Base-by-base conservation (phyloP, 495 filamentous ascomycete genomes). In the Rhizodiscina lignyota region DNA sequence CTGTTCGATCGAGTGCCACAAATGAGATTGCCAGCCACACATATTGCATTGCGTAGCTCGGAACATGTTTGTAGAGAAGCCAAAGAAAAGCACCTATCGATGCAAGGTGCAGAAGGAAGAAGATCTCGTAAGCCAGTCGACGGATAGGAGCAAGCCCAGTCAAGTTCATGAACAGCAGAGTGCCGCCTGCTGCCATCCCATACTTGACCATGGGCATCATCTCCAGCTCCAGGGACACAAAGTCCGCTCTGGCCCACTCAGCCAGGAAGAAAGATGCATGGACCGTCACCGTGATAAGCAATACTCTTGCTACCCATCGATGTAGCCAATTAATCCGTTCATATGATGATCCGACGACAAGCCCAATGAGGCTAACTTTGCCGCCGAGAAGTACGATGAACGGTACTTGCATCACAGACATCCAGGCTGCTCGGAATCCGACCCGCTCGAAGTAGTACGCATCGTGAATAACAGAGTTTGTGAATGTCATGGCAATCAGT, bases 291-390 rank as follows among this genome's bases (percentile, higher is more conserved):
- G 78, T 83, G 13, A 87, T 52, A 35, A 84, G 74, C 47, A 89
- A 62, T 21, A 70, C 78, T 15, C 83, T 68, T 1, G 77, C 68
- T 8, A 74, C 68, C 80, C 83, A 87, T 37, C 83, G 65, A 48
- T 91, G 83, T 34, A 83, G 65, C 83, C 80, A 86, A 46, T 86
- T 87, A 32, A 91, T 50, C 12, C 77, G 63, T 54, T 83, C 77
- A 39, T 89, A 73, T 36, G 72, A 74, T 21, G 65, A 68, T 2
- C 80, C 83, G 5, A 65, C 63, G n/a, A 86, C 52, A 18, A 66
- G 56, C 2, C 79, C 79, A 23, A 86, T 63, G 36, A 87, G 56
- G 49, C 77, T 87, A 47, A 70, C 66, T 60, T 83, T 80, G n/a
- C 74, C 76, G 5, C 82, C 70, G 16, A 91, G 69, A 17, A 87